Evolutionary conservation across 164 flowering plant genomes (phyloP), one percentile per base, ranked within the genome.

Genomic region (Cinnamomum chago): DNA sequence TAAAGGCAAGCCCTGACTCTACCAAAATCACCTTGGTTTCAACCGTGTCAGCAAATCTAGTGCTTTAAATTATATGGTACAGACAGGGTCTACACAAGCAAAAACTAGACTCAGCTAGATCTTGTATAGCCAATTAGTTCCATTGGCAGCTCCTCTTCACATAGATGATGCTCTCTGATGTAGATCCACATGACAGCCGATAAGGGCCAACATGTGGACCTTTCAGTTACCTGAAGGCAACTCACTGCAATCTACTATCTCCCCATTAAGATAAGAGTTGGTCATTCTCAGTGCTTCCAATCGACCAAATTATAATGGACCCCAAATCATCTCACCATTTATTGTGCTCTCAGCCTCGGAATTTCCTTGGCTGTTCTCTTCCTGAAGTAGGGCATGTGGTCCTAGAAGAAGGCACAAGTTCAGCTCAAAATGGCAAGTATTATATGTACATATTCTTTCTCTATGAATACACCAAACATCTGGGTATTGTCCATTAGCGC

Each of bases 351-450:
- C 83, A 93, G 76, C 74, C 80, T 84, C 67, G 93, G 77, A 73
- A 95, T 92, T 84, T 95, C 98, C 77, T 88, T 93, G 18, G 86
- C 93, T 7, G 98, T 95, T 78, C 97, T 90, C 75, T 28, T 35
- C 72, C 99, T 84, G 71, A 95, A 95, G 79, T 92, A 95, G 17
- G 95, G 94, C 97, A 95, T 95, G 79, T 95, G 82, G 18, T 85
- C 90, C 99, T 95, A 51, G 66, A 82, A 24, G 23, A 17, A 62
- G 58, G 18, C 14, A 24, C 33, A 64, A 25, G 18, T 33, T 40
- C 22, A 72, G 22, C 55, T 20, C 52, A 60, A 62, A 24, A n/a
- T 4, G 22, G 28, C 30, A 60, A 55, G n/a, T 15, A 55, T 55
- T 17, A 55, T 55, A 20, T 3, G n/a, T 18, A 15, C 4, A 55